A percentile compares a stretch with the other conserved stretches of the same genome.
Conservation (phyloP, 2,329 filamentous ascomycete genomes). For the Fusarium sp. region DNA sequence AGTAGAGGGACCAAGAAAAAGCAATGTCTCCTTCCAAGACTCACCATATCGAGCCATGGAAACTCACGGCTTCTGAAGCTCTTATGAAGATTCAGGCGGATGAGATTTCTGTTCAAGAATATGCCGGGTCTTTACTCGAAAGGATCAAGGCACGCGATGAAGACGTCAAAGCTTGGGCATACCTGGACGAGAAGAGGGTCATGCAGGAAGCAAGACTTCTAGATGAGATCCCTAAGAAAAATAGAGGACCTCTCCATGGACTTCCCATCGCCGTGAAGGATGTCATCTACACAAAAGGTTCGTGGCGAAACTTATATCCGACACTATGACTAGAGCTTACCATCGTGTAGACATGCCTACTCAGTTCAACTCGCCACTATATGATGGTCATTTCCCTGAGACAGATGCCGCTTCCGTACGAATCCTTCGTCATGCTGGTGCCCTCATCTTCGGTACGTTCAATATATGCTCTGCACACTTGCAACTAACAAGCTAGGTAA, state of each 20-base stretch:
- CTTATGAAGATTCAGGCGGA: slow-evolving; percentile 51
- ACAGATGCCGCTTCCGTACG: slow-evolving; percentile 63
- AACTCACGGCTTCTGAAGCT: slow-evolving; percentile 55
- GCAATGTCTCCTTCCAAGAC: slow-evolving; percentile 27
- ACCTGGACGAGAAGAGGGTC: slow-evolving; percentile 55
- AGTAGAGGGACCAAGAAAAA: neutral
- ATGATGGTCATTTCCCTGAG: slow-evolving; percentile 53
- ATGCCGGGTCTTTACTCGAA: slow-evolving; percentile 57
- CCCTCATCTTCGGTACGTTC: slow-evolving; percentile 58
- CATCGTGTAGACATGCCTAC: slow-evolving; percentile 62
- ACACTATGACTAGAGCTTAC: neutral
- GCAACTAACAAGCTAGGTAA: slow-evolving; percentile 24
- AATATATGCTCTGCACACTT: neutral
- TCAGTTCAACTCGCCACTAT: slow-evolving; percentile 64
- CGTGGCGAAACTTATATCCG: neutral
- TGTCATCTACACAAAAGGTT: slow-evolving; percentile 65
- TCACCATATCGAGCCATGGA: slow-evolving; percentile 27
- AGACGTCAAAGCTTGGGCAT: slow-evolving; percentile 61
- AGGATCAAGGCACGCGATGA: slow-evolving; percentile 56
- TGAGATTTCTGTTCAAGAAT: slow-evolving; percentile 58
- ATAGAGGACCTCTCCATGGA: slow-evolving; percentile 66
- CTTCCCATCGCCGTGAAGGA: slow-evolving; percentile 68
- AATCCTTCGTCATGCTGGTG: slow-evolving; percentile 63
- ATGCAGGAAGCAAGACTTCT: slow-evolving; percentile 59
- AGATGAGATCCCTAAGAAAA: slow-evolving; percentile 56